Percentiles rank a stretch among this genome's conserved stretches.
Evolutionary conservation across 192 early-diverging fungal species (phyloP).

Genomic region (Entomortierella lignicola): DNA sequence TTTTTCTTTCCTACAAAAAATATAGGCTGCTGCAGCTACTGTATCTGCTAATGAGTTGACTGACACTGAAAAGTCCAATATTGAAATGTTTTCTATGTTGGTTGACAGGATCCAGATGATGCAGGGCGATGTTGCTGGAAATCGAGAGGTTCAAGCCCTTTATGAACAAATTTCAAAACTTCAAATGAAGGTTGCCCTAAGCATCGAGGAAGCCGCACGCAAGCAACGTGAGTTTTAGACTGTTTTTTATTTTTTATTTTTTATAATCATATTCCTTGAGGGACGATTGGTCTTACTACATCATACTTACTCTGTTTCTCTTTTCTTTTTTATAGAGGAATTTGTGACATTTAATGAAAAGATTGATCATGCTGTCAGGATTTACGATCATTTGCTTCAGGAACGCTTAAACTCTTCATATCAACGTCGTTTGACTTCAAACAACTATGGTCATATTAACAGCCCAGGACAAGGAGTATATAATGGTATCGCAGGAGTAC

Average conservation of each 20-base stretch:
- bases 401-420: slow-evolving; percentile 42
- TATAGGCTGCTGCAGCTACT: slow-evolving; percentile 26
- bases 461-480: slow-evolving; percentile 12
- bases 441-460: slow-evolving; percentile 20
- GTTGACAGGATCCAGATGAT: slow-evolving; percentile 82
- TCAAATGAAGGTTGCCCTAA: slow-evolving; percentile 88
- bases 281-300: not conserved
- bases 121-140: slow-evolving; percentile 80
- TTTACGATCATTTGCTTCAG: slow-evolving; percentile 45
- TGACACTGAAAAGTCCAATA: slow-evolving; percentile 87
- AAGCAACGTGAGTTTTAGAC: slow-evolving; percentile 72
- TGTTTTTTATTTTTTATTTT: too few relatives aligned
- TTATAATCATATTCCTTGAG: not conserved
- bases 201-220: slow-evolving; percentile 75
- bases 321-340: slow-evolving; percentile 25
- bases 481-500: not conserved
- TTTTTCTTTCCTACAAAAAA: too few relatives aligned
- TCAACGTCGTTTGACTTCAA: slow-evolving; percentile 35
- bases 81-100: slow-evolving; percentile 89
- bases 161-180: slow-evolving; percentile 88
- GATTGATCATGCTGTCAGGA: slow-evolving; percentile 50
- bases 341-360: slow-evolving; percentile 51
- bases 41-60: slow-evolving; percentile 73
- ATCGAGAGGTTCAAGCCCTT: slow-evolving; percentile 85
- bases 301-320: not conserved